Evolutionary conservation across 257 asterid species (phyloP).

Genomic region (Prunella vulgaris): DNA sequence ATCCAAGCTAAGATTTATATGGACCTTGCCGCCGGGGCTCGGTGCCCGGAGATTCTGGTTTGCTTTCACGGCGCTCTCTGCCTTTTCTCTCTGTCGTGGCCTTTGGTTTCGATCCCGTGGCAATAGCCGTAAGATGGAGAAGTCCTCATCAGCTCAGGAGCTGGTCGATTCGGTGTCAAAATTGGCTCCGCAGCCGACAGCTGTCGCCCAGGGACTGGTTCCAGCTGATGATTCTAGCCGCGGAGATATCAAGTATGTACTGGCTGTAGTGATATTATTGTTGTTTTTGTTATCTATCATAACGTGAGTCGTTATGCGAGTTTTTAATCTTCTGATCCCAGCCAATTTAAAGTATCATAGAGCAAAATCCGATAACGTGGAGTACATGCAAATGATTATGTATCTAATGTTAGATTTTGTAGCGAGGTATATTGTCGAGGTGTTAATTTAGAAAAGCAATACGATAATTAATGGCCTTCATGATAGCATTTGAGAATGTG

Average conservation of each 20-base stretch:
- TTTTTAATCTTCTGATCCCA: neutral
- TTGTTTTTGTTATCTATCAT: neutral
- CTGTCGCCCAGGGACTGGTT: conserved; percentile 12
- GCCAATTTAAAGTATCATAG: too few relatives aligned
- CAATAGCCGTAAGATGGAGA: conserved; percentile 37
- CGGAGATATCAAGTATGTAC: conserved; percentile 41
- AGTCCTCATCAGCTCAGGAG: conserved; percentile 23
- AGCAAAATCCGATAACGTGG: too few relatives aligned
- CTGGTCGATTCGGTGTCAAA: conserved; percentile 16
- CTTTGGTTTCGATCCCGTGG: conserved; percentile 64
- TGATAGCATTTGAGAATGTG: neutral
- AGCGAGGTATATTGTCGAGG: neutral
- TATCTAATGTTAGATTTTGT: neutral
- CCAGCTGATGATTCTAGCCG: conserved; percentile 28
- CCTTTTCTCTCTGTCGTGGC: conserved; percentile 73
- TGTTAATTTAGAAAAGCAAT: neutral
- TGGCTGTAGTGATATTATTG: neutral
- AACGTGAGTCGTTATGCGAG: neutral
- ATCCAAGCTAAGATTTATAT: conserved; percentile 67
- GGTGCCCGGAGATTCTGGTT: conserved; percentile 95
- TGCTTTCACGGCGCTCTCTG: conserved; percentile 89
- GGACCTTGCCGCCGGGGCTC: conserved; percentile 90
- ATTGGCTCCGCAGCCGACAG: conserved; percentile 18
- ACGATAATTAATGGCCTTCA: neutral
- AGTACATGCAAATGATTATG: neutral